phyloP scores from a whole-genome alignment of 495 filamentous ascomycete genomes.

The Echria macrotheca region DNA sequence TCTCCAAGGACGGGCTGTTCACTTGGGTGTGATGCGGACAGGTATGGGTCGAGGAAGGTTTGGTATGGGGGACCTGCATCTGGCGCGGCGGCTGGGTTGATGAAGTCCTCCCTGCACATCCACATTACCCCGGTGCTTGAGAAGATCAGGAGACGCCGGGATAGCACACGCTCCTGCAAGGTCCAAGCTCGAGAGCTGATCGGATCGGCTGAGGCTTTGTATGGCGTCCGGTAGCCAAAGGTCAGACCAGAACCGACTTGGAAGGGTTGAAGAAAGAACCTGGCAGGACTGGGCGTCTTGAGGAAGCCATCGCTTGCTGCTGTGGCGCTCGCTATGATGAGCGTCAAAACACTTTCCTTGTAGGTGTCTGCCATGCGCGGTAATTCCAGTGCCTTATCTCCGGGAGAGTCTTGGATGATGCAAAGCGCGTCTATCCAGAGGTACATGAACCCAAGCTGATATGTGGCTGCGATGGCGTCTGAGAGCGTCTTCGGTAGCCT shows the following conservation, averaged over 20 bases:
- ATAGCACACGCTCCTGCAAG: background rate
- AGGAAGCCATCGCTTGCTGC: slow-evolving; percentile 15
- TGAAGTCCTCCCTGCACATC: slow-evolving; percentile 5
- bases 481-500: background rate
- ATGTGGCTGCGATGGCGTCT: slow-evolving; percentile 18
- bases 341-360: slow-evolving; percentile 14
- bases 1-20: background rate
- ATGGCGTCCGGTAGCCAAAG: background rate
- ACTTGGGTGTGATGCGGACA: background rate
- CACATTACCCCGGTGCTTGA: slow-evolving; percentile 3
- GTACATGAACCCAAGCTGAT: slow-evolving; percentile 18
- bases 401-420: slow-evolving; percentile 25
- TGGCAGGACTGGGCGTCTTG: background rate
- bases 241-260: background rate
- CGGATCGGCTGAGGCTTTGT: slow-evolving; percentile 2
- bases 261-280: slow-evolving; percentile 1
- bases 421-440: slow-evolving; percentile 29
- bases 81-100: slow-evolving; percentile 5
- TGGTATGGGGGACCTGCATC: slow-evolving; percentile 4
- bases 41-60: background rate
- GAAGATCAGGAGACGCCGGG: slow-evolving; percentile 4
- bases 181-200: slow-evolving; percentile 5
- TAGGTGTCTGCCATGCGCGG: slow-evolving; percentile 20
- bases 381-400: slow-evolving; percentile 21
- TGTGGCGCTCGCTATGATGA: slow-evolving; percentile 15